Evolutionary conservation across 257 asterid species (phyloP), one percentile per base, ranked within the genome.

Genomic region (Ligustrum vulgare): DNA sequence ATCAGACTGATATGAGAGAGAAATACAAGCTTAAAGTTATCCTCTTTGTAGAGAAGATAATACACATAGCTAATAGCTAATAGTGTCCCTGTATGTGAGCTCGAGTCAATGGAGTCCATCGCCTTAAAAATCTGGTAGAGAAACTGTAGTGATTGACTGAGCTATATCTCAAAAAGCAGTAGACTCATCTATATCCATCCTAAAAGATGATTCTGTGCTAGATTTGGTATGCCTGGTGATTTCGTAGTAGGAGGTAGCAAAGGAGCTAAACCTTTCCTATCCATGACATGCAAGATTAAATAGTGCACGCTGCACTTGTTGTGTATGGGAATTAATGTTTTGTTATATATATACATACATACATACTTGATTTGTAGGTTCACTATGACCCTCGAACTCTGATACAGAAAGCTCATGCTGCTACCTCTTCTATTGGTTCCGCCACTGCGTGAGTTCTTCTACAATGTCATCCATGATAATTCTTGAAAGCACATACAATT

Each of bases 341-440:
- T 25, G 32, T 16, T 54, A 54, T 6, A 2, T 72, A 2, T 22
- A 10, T 6, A 28, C 10, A 4, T 54, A 54, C 2, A 2, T 72
- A 2, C 18, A 10, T 6, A 28, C 10, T 23, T 67, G 41, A 51
- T 81, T 66, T 86, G 68, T 80, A 93, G 98, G 96, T 88, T 66
- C 82, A 81, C 56, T 82, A 75, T 80, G 90, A 91, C 66, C 98
- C 98, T 11, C 88, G 88, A 69, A 86, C 79, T 80, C 87, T 93
- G 77, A 81, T 93, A 60, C 86, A 89, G 90, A 86, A 88, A 75
- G 97, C 98, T 41, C 98, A 93, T 73, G 94, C 95, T 76, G 90
- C 93, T 31, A 88, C 93, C 74, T 82, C 96, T 72, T 84, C 95
- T 77, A 84, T 81, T 69, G 97, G 98, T 37, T 93, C 98, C 35